Evolutionary conservation across 768 basidiomycete species (phyloP), one percentile per base, ranked within the genome.

Genomic region (Mrakia gelida): DNA sequence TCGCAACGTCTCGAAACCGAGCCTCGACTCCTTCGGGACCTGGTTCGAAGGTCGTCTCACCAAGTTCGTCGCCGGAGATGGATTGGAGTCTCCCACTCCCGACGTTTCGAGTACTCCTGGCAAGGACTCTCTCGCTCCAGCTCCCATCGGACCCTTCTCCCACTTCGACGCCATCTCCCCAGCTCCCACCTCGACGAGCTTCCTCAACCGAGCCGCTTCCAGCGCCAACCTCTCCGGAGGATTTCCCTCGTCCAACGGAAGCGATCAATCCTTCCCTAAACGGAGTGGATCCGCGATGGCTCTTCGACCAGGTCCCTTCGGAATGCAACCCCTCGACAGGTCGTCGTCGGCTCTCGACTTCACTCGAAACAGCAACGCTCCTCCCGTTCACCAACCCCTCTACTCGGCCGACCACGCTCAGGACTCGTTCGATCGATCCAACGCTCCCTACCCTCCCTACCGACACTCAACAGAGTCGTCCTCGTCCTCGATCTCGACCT

Each of bases 141-240:
- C 73, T 21, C 52, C 80, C 41, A 80, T 88, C 8, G 96, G 95
- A 6, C 93, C 96, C 11, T 98, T 98, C 85, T 90, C 94, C 38
- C 93, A 94, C 81, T 98, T 92, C 85, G 94, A 92, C 80, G 90
- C 93, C 9, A 96, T 99, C 78, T 92, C 95, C 3, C 93, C 95
- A 1, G 87, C 88, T 5, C 68, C 90, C 16, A 79, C 80, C 16
- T 80, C 79, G 2, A 80, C 82, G 11, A 81, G 80, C 18, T 78
- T 81, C 9, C 80, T 82, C 41, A 81, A 83, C 8, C 79, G 84
- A 18, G 73, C 78, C 0, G 72, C 81, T 18, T 83, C 83, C 4
- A 80, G 79, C 18, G 81, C 81, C 45, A 82, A 83, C 73, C 73
- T 83, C 52, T 74, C 73, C 15, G 80, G 79, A 21, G 52, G 52